These are phyloP conservation scores for Wickerhamomyces sp. DNA, from an alignment of 1,139 yeast genomes.

Conservation along the genomic window DNA sequence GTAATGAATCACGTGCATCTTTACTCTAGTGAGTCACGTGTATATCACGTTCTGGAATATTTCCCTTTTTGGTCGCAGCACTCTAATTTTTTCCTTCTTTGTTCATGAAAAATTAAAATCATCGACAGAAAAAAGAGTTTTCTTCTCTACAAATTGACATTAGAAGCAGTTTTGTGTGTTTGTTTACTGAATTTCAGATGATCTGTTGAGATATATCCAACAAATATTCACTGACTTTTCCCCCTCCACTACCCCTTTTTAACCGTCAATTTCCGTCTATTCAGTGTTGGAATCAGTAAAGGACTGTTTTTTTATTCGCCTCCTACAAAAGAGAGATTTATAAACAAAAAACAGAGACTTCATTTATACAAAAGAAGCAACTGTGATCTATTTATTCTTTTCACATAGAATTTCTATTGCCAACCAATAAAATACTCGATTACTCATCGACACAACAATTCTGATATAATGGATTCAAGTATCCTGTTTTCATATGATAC, in stretches of 20 bases:
- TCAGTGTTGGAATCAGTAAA: too few relatives aligned
- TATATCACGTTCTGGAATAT: neutral
- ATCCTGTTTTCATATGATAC: constrained; percentile 16
- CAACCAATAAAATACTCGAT: neutral
- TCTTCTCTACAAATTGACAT: too few relatives aligned
- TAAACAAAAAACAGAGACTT: too few relatives aligned
- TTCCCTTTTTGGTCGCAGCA: neutral
- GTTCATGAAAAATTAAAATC: neutral
- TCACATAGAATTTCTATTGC: too few relatives aligned
- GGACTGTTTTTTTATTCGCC: too few relatives aligned
- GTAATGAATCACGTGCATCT: neutral
- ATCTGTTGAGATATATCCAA: neutral
- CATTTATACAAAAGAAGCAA: too few relatives aligned
- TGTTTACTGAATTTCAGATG: neutral
- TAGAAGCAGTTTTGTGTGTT: neutral
- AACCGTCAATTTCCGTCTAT: neutral
- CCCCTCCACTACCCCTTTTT: neutral
- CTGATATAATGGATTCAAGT: constrained; percentile 17
- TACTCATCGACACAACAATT: neutral
- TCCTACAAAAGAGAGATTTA: too few relatives aligned
- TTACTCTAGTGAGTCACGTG: too few relatives aligned
- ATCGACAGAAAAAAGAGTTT: neutral
- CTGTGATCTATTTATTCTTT: too few relatives aligned
- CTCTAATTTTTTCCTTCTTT: neutral
- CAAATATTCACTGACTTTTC: neutral